phyloP scores from a whole-genome alignment of 208 protist genomes.

The Acanthamoeba polyphaga region DNA sequence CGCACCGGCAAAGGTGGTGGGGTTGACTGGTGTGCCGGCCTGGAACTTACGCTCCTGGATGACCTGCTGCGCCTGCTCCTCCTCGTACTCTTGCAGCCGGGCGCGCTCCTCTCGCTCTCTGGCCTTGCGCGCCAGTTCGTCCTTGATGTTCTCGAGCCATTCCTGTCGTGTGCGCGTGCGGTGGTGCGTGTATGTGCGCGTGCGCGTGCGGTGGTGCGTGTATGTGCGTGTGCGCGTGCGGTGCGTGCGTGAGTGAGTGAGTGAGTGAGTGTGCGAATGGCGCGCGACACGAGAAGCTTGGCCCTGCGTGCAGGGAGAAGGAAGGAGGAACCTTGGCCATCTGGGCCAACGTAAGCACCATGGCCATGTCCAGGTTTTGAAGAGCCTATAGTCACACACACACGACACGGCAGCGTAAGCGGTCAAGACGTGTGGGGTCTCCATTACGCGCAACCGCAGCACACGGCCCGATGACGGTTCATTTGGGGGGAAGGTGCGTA shows the following conservation, averaged over 20 bases:
- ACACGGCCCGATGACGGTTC: background rate
- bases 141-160: conserved; percentile 18
- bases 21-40: conserved; percentile 9
- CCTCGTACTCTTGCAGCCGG: background rate
- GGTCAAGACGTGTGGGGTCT: background rate
- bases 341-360: conserved; percentile 33
- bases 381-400: background rate
- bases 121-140: conserved; percentile 16
- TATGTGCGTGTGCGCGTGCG: no score
- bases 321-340: conserved; percentile 34
- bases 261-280: no score
- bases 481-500: background rate
- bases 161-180: conserved; percentile 4
- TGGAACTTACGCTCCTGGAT: conserved; percentile 41
- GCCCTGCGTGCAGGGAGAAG: no score
- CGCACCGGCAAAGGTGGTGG: conserved; percentile 12
- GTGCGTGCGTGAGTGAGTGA: no score
- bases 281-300: no score
- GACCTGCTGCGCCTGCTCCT: conserved; percentile 1
- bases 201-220: no score
- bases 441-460: no score
- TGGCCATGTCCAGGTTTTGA: conserved; percentile 43
- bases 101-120: conserved; percentile 5
- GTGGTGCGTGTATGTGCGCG: no score
- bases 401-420: background rate